Evolutionary conservation across 352 stramenopile species (phyloP).

Genomic region (Phytophthora sp.): DNA sequence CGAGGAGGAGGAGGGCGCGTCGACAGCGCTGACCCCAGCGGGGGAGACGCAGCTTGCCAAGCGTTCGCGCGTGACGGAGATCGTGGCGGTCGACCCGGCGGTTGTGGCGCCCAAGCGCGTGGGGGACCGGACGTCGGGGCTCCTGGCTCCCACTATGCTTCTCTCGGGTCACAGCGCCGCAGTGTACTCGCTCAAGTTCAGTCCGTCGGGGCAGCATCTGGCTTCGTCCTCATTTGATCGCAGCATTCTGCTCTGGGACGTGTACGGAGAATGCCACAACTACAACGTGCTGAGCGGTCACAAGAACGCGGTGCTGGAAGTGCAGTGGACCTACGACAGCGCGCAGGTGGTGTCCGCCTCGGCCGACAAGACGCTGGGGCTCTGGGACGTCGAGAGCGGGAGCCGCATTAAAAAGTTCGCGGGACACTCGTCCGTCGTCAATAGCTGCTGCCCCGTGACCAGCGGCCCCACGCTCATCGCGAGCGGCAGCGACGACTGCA

Average conservation of each 20-base stretch:
- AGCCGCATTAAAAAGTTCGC: constrained; percentile 83
- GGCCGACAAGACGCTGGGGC: constrained; percentile 92
- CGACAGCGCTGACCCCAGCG: constrained; percentile 36
- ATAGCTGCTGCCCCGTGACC: constrained; percentile 90
- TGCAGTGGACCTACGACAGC: constrained; percentile 92
- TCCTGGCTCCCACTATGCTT: constrained; percentile 79
- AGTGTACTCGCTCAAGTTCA: constrained; percentile 85
- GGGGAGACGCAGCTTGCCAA: constrained; percentile 58
- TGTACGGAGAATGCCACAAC: constrained; percentile 92
- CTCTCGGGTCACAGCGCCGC: constrained; percentile 77
- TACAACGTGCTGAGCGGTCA: constrained; percentile 94
- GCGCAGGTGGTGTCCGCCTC: constrained; percentile 89
- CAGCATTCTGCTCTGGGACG: constrained; percentile 90
- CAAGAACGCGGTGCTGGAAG: constrained; percentile 96
- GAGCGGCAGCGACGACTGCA: constrained; percentile 93
- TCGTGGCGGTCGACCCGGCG: constrained; percentile 69
- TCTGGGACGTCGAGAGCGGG: constrained; percentile 89
- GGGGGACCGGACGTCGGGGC: constrained; percentile 66
- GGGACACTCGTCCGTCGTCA: constrained; percentile 89
- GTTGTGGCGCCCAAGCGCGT: constrained; percentile 63
- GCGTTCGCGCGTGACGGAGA: constrained; percentile 70
- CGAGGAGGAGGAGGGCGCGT: constrained; percentile 23
- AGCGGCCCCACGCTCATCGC: constrained; percentile 84
- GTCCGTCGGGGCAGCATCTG: constrained; percentile 68
- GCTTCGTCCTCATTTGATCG: constrained; percentile 79